Base-by-base conservation (phyloP, 371 early-diverging fungal genomes). In the Thermomucor indicae-seudaticae region DNA sequence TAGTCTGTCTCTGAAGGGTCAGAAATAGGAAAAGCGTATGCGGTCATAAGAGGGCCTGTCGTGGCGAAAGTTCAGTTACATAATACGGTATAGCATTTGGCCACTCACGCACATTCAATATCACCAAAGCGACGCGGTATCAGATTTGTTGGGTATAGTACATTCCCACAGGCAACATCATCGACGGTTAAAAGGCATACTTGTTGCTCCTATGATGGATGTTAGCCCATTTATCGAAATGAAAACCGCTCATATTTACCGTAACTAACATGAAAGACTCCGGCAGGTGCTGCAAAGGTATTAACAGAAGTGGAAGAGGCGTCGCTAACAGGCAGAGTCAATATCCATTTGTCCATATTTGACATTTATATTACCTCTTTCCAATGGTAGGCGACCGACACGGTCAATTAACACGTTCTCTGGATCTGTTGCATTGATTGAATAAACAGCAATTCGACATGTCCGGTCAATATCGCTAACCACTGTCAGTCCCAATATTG, bases 221-320 rank as follows among this genome's bases (percentile, higher is more conserved):
- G 23, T 0, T 39, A 24, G 14, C 23, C 24, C 16, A 10, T 2
- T 31, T 19, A 4, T 6, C 0, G n/a, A n/a, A n/a, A n/a, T 38
- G 16, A 1, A 4, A 22, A n/a, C n/a, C 27, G 17, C n/a, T 1
- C 22, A 22, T 11, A n/a, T 49, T 50, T 59, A 65, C 67, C 8
- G 72, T 72, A 16, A 73, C 56, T 2, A 73, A 35, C n/a, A 67
- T 25, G 31, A 66, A 62, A 6, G 67, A 24, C 41, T 73, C 74
- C n/a, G 57, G 59, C 19, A 44, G 43, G 44, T 51, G 58, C 3
- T 43, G 47, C 10, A 73, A 35, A 4, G 74, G 70, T 31, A 73
- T 63, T 1, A 73, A 42, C 7, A 70, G 42, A 8, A 73, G 31
- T 3, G 74, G 74, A 11, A 70, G 41, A 1, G 74, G 60, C 8